A percentile compares a stretch with the other conserved stretches of the same genome.
Conservation (phyloP, 768 basidiomycete genomes). For the Pleurotus pulmonarius region DNA sequence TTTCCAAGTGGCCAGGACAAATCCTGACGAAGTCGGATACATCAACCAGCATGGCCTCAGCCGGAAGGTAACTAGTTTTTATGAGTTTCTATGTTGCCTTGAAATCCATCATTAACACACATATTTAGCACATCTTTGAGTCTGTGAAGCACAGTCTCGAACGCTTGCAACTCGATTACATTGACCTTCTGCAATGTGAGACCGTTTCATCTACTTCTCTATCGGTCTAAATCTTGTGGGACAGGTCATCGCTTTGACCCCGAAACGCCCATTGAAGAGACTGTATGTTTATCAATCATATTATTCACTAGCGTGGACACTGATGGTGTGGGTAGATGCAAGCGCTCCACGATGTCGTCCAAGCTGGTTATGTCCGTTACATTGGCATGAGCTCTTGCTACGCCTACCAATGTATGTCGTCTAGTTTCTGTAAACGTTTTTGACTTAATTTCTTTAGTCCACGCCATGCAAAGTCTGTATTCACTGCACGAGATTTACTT, state of each 20-base stretch:
- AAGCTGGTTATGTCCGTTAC: constrained; percentile 41
- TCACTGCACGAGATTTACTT: not conserved
- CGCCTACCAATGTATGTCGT: constrained; percentile 24
- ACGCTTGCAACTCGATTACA: constrained; percentile 54
- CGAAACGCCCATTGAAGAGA: constrained; percentile 38
- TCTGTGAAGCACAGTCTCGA: constrained; percentile 43
- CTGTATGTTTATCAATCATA: constrained; percentile 11
- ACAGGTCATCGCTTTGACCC: constrained; percentile 33
- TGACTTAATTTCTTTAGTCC: constrained; percentile 5
- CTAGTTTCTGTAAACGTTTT: not conserved
- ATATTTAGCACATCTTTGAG: constrained; percentile 49
- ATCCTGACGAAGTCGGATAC: constrained; percentile 41
- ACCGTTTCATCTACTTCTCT: too few relatives aligned
- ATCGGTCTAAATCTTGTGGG: not conserved
- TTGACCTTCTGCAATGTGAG: constrained; percentile 55
- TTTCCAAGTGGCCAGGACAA: constrained; percentile 7
- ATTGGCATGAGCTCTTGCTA: constrained; percentile 35
- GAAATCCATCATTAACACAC: constrained; percentile 14
- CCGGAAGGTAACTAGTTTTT: constrained; percentile 30
- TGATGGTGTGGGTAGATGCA: constrained; percentile 30
- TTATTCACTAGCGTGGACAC: not conserved
- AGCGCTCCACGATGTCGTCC: constrained; percentile 44
- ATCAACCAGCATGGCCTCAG: constrained; percentile 38
- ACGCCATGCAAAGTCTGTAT: constrained; percentile 13
- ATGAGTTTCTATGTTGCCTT: not conserved